A percentile compares a stretch with the other conserved stretches of the same genome.
Conservation (phyloP, 1,284 basidiomycete genomes). For the Phylloporus sp. region DNA sequence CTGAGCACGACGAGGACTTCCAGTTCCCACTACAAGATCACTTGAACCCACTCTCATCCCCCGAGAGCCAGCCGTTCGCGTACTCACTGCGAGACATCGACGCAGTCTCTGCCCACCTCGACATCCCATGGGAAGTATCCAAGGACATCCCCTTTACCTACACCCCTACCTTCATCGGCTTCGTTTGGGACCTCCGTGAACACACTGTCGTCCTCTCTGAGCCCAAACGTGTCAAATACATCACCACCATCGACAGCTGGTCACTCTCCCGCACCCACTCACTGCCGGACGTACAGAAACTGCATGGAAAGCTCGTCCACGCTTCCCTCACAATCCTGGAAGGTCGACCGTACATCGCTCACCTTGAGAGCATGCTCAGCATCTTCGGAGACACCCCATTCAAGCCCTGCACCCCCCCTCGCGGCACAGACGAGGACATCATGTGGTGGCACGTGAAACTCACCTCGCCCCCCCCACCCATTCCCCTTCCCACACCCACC, state of each 20-base stretch:
- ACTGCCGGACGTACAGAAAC: background rate
- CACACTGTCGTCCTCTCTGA: background rate
- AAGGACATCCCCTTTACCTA: conserved; percentile 15
- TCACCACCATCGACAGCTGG: background rate
- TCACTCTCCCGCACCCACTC: background rate
- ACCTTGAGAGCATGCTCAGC: background rate
- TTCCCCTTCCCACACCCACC: background rate
- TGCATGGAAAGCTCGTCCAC: background rate
- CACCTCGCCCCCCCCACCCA: too few relatives aligned
- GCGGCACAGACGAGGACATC: background rate
- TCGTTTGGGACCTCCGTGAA: conserved; percentile 18
- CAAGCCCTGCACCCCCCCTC: background rate
- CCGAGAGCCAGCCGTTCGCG: too few relatives aligned
- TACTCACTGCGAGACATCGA: conserved; percentile 9
- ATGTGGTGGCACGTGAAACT: background rate
- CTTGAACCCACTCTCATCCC: background rate
- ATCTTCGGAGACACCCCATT: background rate
- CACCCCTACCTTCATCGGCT: conserved; percentile 19
- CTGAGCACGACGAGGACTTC: background rate
- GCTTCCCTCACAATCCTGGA: background rate
- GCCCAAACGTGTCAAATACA: conserved; percentile 6
- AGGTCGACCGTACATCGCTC: background rate
- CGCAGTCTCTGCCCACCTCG: conserved; percentile 28
- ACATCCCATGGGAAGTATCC: conserved; percentile 30
- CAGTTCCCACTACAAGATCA: background rate